Percentiles rank a stretch among this genome's conserved stretches.
These are phyloP conservation scores for Candida peoriensis DNA, from an alignment of 805 yeast genomes.

Conservation along the genomic window DNA sequence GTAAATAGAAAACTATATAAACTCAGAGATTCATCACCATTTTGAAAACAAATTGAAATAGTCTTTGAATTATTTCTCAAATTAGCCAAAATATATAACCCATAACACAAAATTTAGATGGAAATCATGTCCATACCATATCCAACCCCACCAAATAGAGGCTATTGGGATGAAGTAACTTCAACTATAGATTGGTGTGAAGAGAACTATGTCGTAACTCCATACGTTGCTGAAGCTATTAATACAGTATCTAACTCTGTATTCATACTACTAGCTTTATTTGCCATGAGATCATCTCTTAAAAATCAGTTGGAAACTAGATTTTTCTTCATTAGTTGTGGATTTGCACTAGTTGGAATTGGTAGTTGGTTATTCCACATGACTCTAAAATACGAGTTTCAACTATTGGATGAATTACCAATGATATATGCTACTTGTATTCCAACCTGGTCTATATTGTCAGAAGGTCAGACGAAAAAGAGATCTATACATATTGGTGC, in stretches of 20 bases:
- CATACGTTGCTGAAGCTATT: conserved; percentile 82
- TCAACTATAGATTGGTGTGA: conserved; percentile 99
- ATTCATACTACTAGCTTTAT: conserved; percentile 50
- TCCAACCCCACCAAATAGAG: conserved; percentile 47
- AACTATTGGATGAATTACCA: conserved; percentile 89
- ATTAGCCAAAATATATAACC: too few relatives aligned
- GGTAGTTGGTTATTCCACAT: conserved; percentile 96
- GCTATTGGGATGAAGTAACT: conserved; percentile 79
- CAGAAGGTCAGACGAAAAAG: conserved; percentile 42
- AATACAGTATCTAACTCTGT: conserved; percentile 74
- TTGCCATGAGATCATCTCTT: conserved; percentile 55
- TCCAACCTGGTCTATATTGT: conserved; percentile 80
- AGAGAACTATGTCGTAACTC: conserved; percentile 84
- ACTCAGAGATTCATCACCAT: too few relatives aligned
- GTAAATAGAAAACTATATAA: too few relatives aligned
- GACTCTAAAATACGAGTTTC: conserved; percentile 86
- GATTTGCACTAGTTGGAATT: conserved; percentile 83
- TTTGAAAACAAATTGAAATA: conserved; percentile 31
- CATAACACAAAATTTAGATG: too few relatives aligned
- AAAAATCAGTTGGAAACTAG: conserved; percentile 60
- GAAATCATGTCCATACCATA: too few relatives aligned
- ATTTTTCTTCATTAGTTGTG: conserved; percentile 64
- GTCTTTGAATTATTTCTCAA: conserved; percentile 30
- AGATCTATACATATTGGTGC: conserved; percentile 30
- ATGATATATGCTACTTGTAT: conserved; percentile 97